A percentile compares a stretch with the other conserved stretches of the same genome.
Evolutionary conservation across 140 eudicot species (phyloP).

Genomic region (Cichorium intybus): DNA sequence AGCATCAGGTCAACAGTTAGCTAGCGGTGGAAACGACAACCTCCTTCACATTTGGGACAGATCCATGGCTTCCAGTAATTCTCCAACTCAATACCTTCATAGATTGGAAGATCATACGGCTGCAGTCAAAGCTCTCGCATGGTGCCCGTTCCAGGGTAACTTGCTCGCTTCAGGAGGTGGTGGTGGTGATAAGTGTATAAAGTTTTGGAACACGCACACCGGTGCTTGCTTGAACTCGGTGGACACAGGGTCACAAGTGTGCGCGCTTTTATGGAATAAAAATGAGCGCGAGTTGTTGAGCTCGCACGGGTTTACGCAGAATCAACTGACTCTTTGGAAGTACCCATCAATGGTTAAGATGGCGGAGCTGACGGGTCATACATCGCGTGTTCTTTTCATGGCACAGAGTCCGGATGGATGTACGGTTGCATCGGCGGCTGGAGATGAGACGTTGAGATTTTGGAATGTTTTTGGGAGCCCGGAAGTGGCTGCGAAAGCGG

Average conservation of each 20-base stretch:
- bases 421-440: slow-evolving; percentile 84
- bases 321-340: slow-evolving; percentile 90
- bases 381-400: slow-evolving; percentile 87
- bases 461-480: slow-evolving; percentile 88
- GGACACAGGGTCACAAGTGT: slow-evolving; percentile 91
- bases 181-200: slow-evolving; percentile 77
- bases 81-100: slow-evolving; percentile 74
- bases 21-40: slow-evolving; percentile 96
- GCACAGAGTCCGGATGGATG: slow-evolving; percentile 95
- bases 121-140: slow-evolving; percentile 91
- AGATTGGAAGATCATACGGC: slow-evolving; percentile 89
- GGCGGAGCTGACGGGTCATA: slow-evolving; percentile 91
- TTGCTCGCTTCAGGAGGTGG: slow-evolving; percentile 92
- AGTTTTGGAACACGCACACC: slow-evolving; percentile 94
- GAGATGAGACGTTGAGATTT: slow-evolving; percentile 76
- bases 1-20: slow-evolving; percentile 84
- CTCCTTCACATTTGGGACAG: slow-evolving; percentile 94
- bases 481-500: slow-evolving; percentile 56
- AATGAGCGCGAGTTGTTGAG: slow-evolving; percentile 86
- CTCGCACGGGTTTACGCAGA: slow-evolving; percentile 87
- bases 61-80: slow-evolving; percentile 55
- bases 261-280: slow-evolving; percentile 83
- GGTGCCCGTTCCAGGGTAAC: slow-evolving; percentile 94
- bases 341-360: slow-evolving; percentile 94
- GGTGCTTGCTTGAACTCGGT: slow-evolving; percentile 90